Percentiles rank a stretch among this genome's conserved stretches.
These are phyloP conservation scores for Debaryomycetaceae sp. DNA, from an alignment of 1,139 yeast genomes.

Conservation along the genomic window DNA sequence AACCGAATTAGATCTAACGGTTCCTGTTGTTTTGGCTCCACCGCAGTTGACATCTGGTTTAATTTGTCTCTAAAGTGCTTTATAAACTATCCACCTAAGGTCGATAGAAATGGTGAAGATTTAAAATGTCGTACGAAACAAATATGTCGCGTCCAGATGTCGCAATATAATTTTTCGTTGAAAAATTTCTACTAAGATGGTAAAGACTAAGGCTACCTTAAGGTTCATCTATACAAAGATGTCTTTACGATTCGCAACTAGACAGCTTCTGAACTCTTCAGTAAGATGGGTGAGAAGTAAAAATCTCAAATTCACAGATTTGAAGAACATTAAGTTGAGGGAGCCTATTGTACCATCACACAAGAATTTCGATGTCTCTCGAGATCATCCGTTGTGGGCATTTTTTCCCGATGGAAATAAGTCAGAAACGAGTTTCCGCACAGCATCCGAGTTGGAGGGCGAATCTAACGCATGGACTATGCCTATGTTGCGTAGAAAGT, in stretches of 20 bases:
- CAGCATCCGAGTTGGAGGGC: constrained; percentile 52
- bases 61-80: no score
- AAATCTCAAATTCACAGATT: constrained; percentile 27
- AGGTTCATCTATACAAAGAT: no score
- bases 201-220: no score
- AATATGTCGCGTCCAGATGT: not conserved
- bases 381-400: constrained; percentile 94
- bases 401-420: constrained; percentile 63
- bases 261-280: constrained; percentile 18
- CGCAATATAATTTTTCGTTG: not conserved
- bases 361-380: constrained; percentile 66
- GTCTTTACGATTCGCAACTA: constrained; percentile 4
- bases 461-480: constrained; percentile 81
- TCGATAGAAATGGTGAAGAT: no score
- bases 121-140: not conserved
- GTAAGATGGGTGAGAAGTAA: constrained; percentile 19
- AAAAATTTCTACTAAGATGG: not conserved
- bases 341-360: constrained; percentile 87
- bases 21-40: constrained; percentile 39
- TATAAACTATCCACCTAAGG: no score
- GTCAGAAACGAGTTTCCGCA: constrained; percentile 54
- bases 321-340: constrained; percentile 47
- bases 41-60: constrained; percentile 31
- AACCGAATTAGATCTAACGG: constrained; percentile 88
- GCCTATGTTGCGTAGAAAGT: constrained; percentile 84